phyloP scores from a whole-genome alignment of 2,329 filamentous ascomycete genomes.

The Macrophomina tecta region DNA sequence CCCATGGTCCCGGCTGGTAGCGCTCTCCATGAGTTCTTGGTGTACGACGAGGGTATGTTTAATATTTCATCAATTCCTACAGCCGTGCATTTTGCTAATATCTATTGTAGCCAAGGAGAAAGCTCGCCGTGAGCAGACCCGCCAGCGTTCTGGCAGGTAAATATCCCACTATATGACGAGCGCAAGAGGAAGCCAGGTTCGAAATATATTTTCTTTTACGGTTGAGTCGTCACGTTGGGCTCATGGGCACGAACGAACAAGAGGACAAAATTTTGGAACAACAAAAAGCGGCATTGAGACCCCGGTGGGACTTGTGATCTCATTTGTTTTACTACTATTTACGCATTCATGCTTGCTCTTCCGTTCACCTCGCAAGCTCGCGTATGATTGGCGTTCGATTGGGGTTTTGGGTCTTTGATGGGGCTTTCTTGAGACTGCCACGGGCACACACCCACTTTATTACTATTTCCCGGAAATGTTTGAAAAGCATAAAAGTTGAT shows the following conservation, averaged over 20 bases:
- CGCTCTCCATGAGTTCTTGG: constrained; percentile 89
- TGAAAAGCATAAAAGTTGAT: too few species aligned
- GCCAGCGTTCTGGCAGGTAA: constrained; percentile 59
- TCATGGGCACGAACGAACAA: not conserved
- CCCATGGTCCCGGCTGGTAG: constrained; percentile 94
- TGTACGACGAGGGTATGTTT: constrained; percentile 77
- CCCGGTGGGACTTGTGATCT: constrained; percentile 2
- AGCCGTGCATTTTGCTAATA: not conserved
- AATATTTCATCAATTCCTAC: not conserved
- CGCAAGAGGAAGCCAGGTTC: constrained; percentile 18
- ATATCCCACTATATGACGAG: not conserved
- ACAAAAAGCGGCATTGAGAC: constrained; percentile 21
- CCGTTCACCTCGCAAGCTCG: not conserved
- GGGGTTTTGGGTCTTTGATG: not conserved
- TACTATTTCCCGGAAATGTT: too few species aligned
- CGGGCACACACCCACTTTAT: too few species aligned
- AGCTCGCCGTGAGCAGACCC: constrained; percentile 70
- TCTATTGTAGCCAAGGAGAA: constrained; percentile 66
- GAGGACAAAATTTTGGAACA: constrained; percentile 1
- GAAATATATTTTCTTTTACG: not conserved
- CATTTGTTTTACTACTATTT: constrained; percentile 1
- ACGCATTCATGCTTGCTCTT: not conserved
- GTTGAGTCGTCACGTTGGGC: not conserved
- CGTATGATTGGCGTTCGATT: constrained; percentile 3
- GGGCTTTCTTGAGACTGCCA: not conserved